A percentile compares a stretch with the other conserved stretches of the same genome.
These are phyloP conservation scores for Penicillium psychrosexuale DNA, from an alignment of 2,329 filamentous ascomycete genomes.

Conservation along the genomic window DNA sequence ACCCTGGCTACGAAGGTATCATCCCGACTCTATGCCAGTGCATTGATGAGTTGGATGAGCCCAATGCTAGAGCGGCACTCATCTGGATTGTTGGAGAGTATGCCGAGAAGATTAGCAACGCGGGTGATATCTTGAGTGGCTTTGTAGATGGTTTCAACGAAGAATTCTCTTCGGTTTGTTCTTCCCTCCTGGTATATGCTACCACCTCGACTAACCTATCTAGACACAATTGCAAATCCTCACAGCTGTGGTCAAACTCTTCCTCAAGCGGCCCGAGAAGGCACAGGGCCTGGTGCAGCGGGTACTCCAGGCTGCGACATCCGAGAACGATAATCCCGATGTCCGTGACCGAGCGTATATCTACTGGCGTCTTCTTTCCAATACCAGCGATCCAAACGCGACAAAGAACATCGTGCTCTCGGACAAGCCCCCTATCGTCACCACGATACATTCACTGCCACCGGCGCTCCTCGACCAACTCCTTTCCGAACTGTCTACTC, in stretches of 20 bases:
- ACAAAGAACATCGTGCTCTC: constrained; percentile 93
- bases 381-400: constrained; percentile 74
- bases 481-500: constrained; percentile 85
- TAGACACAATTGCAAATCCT: constrained; percentile 97
- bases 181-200: background rate
- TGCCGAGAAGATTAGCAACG: constrained; percentile 98
- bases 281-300: constrained; percentile 90
- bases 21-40: constrained; percentile 95
- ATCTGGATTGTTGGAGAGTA: constrained; percentile 99
- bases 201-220: constrained; percentile 29
- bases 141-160: constrained; percentile 95
- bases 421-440: constrained; percentile 88
- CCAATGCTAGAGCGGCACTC: constrained; percentile 80
- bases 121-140: constrained; percentile 84
- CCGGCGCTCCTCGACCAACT: constrained; percentile 81
- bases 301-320: constrained; percentile 86
- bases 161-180: constrained; percentile 82
- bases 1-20: constrained; percentile 95
- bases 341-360: constrained; percentile 96
- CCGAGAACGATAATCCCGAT: constrained; percentile 95
- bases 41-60: constrained; percentile 95
- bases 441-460: constrained; percentile 88
- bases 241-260: constrained; percentile 94
- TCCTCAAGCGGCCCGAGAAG: constrained; percentile 92
- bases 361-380: constrained; percentile 92